phyloP scores from a whole-genome alignment of 805 yeast genomes.

The Candida silvatica region DNA sequence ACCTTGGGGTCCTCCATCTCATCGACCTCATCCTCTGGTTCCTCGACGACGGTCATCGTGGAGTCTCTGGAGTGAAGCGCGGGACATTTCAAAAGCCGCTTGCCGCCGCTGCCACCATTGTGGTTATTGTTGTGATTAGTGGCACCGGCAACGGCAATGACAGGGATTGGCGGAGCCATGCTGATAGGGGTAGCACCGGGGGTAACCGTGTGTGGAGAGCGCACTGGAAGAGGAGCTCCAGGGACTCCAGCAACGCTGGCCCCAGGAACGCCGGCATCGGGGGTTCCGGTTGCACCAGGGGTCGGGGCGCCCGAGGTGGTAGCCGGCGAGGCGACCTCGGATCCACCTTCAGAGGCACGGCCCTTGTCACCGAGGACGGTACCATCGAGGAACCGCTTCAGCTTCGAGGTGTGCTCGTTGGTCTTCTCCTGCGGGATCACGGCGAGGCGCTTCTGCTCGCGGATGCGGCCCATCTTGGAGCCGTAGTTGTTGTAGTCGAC shows the following conservation, averaged over 20 bases:
- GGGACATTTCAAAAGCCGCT: no score
- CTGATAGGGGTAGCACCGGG: no score
- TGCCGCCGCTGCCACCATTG: no score
- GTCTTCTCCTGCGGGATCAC: conserved; percentile 18
- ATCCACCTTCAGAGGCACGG: no score
- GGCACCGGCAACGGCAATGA: no score
- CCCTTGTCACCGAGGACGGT: conserved; percentile 4
- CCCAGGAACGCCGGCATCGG: not conserved
- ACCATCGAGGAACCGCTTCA: conserved; percentile 25
- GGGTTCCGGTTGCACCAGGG: not conserved
- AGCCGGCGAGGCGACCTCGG: not conserved
- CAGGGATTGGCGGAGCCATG: no score
- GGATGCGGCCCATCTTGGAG: conserved; percentile 16
- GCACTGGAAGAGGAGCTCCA: no score
- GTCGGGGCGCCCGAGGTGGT: no score
- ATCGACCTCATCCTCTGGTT: conserved; percentile 8
- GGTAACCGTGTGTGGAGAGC: no score
- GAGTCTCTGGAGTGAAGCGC: not conserved
- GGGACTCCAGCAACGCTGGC: no score
- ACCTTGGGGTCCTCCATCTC: conserved; percentile 28
- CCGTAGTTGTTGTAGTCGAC: conserved; percentile 24
- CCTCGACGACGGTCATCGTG: not conserved
- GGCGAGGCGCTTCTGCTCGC: conserved; percentile 10
- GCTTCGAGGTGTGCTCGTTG: conserved; percentile 23
- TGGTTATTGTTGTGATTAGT: no score